phyloP scores from a whole-genome alignment of 176 grass and related monocot genomes.

The Raddia guianensis region DNA sequence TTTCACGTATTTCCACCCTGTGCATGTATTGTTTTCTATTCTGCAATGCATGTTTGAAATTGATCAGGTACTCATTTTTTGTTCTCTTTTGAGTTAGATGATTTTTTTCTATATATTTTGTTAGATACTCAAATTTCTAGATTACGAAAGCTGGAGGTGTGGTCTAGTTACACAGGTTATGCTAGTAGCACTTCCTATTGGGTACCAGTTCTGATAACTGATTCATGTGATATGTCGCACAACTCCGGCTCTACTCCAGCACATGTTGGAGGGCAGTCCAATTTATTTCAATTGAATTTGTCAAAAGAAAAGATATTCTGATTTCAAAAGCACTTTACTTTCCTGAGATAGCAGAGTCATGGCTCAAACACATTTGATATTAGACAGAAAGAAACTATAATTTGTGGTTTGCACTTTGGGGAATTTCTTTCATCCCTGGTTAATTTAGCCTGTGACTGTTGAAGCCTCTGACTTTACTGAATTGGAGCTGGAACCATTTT shows the following conservation, averaged over 20 bases:
- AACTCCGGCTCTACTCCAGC: not conserved
- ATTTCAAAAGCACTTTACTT: constrained; percentile 9
- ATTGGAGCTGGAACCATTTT: not conserved
- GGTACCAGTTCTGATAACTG: not conserved
- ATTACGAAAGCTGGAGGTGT: not conserved
- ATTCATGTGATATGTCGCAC: not conserved
- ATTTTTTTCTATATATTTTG: constrained; percentile 4
- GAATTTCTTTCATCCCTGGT: not conserved
- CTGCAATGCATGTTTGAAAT: constrained; percentile 4
- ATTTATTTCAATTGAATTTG: not conserved
- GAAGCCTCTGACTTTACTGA: not conserved
- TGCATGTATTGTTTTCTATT: constrained; percentile 18
- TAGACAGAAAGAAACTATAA: not conserved
- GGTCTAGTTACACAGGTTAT: not conserved
- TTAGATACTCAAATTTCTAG: constrained; percentile 6
- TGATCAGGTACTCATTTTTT: not conserved
- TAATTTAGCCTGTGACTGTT: not conserved
- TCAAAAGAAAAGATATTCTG: not conserved
- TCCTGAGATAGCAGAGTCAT: not conserved
- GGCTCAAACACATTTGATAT: not conserved
- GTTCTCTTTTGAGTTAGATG: not conserved
- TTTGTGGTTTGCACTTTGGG: not conserved
- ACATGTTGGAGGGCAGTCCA: not conserved
- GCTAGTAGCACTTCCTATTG: constrained; percentile 3
- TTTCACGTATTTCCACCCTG: constrained; percentile 1